Evolutionary conservation across 2,329 filamentous ascomycete genomes (phyloP).

Genomic region (Camptophora hylomeconis): DNA sequence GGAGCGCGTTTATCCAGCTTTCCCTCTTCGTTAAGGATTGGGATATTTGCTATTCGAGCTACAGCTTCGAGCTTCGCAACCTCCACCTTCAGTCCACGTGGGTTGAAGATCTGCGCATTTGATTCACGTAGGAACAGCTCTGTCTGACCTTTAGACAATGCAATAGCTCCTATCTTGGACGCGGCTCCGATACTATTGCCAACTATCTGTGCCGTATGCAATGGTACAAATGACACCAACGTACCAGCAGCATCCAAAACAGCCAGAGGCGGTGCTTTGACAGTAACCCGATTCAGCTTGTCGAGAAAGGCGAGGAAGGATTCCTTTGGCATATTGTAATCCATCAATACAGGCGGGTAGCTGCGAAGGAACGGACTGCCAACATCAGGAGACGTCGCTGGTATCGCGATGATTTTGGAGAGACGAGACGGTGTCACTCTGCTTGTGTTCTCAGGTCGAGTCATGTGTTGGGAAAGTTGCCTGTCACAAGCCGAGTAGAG

Average conservation of each 20-base stretch:
- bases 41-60: conserved; percentile 18
- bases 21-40: conserved; percentile 17
- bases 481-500: too few relatives aligned
- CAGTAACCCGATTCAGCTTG: conserved; percentile 18
- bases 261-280: conserved; percentile 19
- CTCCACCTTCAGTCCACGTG: conserved; percentile 18
- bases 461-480: too few relatives aligned
- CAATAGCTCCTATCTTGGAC: conserved; percentile 15
- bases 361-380: conserved; percentile 7
- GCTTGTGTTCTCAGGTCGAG: too few relatives aligned
- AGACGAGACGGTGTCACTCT: too few relatives aligned
- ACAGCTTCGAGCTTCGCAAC: conserved; percentile 19
- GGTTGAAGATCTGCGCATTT: conserved; percentile 18
- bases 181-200: conserved; percentile 16
- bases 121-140: conserved; percentile 16
- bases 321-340: conserved; percentile 38
- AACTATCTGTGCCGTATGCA: conserved; percentile 17
- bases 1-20: conserved; percentile 15
- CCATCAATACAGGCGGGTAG: conserved; percentile 5
- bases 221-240: conserved; percentile 16
- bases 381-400: not conserved
- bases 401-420: conserved; percentile 7
- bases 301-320: conserved; percentile 18
- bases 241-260: conserved; percentile 19
- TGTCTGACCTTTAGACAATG: conserved; percentile 17